Evolutionary conservation across 805 yeast species (phyloP).

Genomic region (Yarrowia sp.): DNA sequence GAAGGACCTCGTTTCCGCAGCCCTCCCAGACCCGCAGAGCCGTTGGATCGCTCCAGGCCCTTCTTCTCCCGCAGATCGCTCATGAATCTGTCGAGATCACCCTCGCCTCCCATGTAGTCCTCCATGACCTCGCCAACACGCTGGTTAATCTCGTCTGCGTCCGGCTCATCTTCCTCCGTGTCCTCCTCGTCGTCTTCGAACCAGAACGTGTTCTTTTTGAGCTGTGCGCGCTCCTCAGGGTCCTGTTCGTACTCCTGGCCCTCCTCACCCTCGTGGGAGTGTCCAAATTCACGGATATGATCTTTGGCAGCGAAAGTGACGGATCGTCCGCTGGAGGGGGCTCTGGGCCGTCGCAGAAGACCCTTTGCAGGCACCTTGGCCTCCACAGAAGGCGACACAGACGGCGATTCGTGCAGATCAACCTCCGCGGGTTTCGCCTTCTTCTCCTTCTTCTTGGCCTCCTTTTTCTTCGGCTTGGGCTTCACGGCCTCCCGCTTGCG

Average conservation of each 20-base stretch:
- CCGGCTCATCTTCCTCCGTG: constrained; percentile 3
- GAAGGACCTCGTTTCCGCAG: neutral
- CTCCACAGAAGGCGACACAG: neutral
- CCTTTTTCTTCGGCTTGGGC: neutral
- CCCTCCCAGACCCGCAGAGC: neutral
- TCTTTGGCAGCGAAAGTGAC: constrained; percentile 31
- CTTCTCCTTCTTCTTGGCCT: neutral
- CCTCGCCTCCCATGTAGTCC: neutral
- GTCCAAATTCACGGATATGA: constrained; percentile 5
- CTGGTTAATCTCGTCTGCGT: neutral
- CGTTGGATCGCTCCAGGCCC: neutral
- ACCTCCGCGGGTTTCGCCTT: neutral
- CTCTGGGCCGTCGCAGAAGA: neutral
- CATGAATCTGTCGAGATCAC: neutral
- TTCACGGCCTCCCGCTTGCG: neutral
- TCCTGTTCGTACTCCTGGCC: constrained; percentile 7
- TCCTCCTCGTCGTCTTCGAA: neutral
- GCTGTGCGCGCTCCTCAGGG: constrained; percentile 30
- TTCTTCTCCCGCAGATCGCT: neutral
- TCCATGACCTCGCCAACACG: neutral
- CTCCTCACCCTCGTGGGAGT: neutral
- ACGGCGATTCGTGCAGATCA: no score
- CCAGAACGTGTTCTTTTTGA: constrained; percentile 46
- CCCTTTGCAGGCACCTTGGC: neutral
- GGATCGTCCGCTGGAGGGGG: neutral